Conservation (phyloP, 352 stramenopile genomes). For the Phytopythium boreale region DNA sequence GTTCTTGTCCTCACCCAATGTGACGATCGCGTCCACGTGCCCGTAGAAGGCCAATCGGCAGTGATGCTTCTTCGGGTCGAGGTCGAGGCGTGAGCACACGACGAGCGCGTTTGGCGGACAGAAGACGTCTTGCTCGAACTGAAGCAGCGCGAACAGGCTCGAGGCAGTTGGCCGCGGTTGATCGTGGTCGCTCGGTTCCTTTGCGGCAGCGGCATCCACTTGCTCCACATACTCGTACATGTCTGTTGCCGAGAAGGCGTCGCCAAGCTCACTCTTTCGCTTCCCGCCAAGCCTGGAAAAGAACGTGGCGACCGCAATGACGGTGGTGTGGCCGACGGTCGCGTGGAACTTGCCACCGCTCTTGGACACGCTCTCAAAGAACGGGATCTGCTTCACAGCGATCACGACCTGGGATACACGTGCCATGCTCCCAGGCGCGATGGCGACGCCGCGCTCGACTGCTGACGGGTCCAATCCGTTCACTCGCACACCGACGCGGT, state of each 20-base stretch:
- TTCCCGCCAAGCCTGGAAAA: slow-evolving; percentile 30
- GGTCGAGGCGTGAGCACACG: slow-evolving; percentile 74
- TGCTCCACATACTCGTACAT: slow-evolving; percentile 50
- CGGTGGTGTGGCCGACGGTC: slow-evolving; percentile 75
- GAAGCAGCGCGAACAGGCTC: slow-evolving; percentile 51
- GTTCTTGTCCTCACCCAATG: slow-evolving; percentile 15
- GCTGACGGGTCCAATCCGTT: slow-evolving; percentile 54
- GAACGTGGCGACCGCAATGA: slow-evolving; percentile 62
- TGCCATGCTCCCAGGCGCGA: slow-evolving; percentile 48
- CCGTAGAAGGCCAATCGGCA: slow-evolving; percentile 81
- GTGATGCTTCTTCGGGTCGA: slow-evolving; percentile 50
- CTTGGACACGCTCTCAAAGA: slow-evolving; percentile 53
- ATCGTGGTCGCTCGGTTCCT: not conserved
- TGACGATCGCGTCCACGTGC: slow-evolving; percentile 37
- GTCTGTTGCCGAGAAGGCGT: slow-evolving; percentile 28
- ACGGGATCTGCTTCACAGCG: slow-evolving; percentile 45
- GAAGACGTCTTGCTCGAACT: slow-evolving; percentile 67
- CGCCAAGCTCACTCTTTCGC: not conserved
- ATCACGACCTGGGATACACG: slow-evolving; percentile 55
- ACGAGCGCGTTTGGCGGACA: slow-evolving; percentile 48
- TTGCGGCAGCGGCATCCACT: slow-evolving; percentile 17
- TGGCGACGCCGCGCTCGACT: slow-evolving; percentile 59
- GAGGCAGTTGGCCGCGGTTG: not conserved
- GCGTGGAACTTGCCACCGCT: slow-evolving; percentile 72
- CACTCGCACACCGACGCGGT: slow-evolving; percentile 96